Conservation (phyloP, 495 filamentous ascomycete species). For the Penicillium psychrofluorescens region DNA sequence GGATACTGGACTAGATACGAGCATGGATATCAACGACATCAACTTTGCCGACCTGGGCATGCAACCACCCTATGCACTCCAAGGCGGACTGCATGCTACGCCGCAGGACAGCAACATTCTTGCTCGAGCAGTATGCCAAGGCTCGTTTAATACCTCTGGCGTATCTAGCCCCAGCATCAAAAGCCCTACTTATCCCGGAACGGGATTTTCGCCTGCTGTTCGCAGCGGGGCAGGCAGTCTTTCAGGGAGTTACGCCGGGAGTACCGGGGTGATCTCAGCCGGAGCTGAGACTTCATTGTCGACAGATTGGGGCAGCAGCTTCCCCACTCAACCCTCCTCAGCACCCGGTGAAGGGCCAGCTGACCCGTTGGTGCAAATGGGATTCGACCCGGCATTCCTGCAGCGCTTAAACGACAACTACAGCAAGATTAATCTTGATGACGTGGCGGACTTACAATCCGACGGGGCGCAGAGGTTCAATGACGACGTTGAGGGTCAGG, state of each 20-base stretch:
- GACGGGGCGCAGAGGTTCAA: conserved; percentile 5
- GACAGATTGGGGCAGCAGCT: conserved; percentile 34
- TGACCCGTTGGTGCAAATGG: conserved; percentile 36
- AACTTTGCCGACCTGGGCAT: conserved; percentile 31
- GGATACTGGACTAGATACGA: conserved; percentile 44
- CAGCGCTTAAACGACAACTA: conserved; percentile 32
- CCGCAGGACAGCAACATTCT: conserved; percentile 26
- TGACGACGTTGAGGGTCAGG: conserved; percentile 7
- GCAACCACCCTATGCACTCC: conserved; percentile 32
- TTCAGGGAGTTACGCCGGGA: conserved; percentile 33
- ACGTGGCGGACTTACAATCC: conserved; percentile 16
- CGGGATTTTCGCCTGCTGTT: conserved; percentile 28
- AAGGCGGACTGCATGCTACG: conserved; percentile 22
- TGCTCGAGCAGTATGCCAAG: conserved; percentile 16
- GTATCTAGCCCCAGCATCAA: conserved; percentile 27
- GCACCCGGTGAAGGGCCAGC: conserved; percentile 17
- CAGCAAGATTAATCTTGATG: conserved; percentile 20
- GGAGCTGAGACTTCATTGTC: conserved; percentile 22
- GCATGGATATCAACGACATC: conserved; percentile 25
- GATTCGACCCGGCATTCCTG: conserved; percentile 36
- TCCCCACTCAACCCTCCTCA: conserved; percentile 24
- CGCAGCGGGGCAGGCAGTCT: conserved; percentile 32
- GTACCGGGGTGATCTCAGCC: conserved; percentile 25
- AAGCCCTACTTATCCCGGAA: conserved; percentile 27
- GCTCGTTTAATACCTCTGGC: conserved; percentile 20